Conservation (phyloP, 2,329 filamentous ascomycete genomes). For the Apiospora saccharicola region DNA sequence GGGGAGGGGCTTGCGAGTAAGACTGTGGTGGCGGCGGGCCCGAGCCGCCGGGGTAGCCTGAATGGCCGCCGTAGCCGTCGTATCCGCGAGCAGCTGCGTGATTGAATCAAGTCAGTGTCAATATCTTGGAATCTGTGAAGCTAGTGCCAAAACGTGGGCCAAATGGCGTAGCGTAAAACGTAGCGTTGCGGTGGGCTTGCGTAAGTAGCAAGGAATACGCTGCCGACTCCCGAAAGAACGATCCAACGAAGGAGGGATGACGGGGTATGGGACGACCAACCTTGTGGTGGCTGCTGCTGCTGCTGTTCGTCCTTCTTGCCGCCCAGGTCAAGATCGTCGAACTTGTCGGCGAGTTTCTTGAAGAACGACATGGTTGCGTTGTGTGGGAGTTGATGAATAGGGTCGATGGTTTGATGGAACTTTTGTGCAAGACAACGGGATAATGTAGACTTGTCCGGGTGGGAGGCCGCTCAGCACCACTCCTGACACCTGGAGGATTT, state of each 20-base stretch:
- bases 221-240: constrained; percentile 12
- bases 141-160: constrained; percentile 10
- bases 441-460: neutral
- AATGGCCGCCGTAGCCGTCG: constrained; percentile 26
- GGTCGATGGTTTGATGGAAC: neutral
- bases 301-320: constrained; percentile 35
- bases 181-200: constrained; percentile 14
- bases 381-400: neutral
- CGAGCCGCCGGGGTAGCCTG: constrained; percentile 24
- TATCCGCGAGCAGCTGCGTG: constrained; percentile 24
- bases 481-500: neutral
- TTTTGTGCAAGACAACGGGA: neutral
- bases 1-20: constrained; percentile 12
- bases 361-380: constrained; percentile 41
- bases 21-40: constrained; percentile 24
- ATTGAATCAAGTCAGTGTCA: constrained; percentile 13
- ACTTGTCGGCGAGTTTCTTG: constrained; percentile 41
- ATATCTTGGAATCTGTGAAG: neutral
- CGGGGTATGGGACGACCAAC: constrained; percentile 14
- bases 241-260: neutral
- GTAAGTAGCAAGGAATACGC: constrained; percentile 3
- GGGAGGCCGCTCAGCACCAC: constrained; percentile 10
- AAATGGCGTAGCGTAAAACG: constrained; percentile 8
- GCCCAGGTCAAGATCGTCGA: constrained; percentile 39
- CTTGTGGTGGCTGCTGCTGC: constrained; percentile 26